Evolutionary conservation across 768 basidiomycete species (phyloP).

Genomic region (Leucogyrophana mollusca): DNA sequence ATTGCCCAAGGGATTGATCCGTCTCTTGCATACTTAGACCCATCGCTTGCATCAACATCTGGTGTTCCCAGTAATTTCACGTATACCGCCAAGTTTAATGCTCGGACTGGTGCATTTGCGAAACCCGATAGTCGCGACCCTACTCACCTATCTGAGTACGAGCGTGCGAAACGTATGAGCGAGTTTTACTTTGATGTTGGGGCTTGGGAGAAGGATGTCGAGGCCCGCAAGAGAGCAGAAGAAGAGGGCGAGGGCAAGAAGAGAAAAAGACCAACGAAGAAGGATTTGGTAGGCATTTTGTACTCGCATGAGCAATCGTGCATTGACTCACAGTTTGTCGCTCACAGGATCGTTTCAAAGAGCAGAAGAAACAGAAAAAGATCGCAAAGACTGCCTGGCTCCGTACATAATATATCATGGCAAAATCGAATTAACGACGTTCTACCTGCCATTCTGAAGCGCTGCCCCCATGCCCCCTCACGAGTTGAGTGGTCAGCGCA

Average conservation of each 20-base stretch:
- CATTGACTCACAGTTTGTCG: neutral
- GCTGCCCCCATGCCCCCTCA: too few species aligned
- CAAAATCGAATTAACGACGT: too few species aligned
- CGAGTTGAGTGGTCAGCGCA: too few species aligned
- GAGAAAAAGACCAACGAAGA: slow-evolving; percentile 77
- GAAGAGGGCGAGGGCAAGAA: slow-evolving; percentile 62
- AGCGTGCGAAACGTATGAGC: slow-evolving; percentile 79
- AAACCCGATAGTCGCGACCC: slow-evolving; percentile 68
- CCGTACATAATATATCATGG: slow-evolving; percentile 48
- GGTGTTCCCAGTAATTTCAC: slow-evolving; percentile 37
- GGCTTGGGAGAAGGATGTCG: slow-evolving; percentile 76
- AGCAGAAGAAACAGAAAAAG: slow-evolving; percentile 80
- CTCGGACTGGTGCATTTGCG: slow-evolving; percentile 77
- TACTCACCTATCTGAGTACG: slow-evolving; percentile 74
- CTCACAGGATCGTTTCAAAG: slow-evolving; percentile 79
- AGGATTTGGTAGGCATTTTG: slow-evolving; percentile 65
- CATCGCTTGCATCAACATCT: slow-evolving; percentile 48
- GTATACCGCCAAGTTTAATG: slow-evolving; percentile 74
- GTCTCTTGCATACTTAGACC: slow-evolving; percentile 76
- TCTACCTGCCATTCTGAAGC: too few species aligned
- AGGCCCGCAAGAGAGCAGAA: slow-evolving; percentile 35
- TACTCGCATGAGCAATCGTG: neutral
- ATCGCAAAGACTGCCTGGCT: slow-evolving; percentile 88
- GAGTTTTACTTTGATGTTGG: slow-evolving; percentile 83
- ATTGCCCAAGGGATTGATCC: slow-evolving; percentile 83